Percentiles rank a stretch among this genome's conserved stretches.
Evolutionary conservation across 2,329 filamentous ascomycete genomes (phyloP).

Genomic region (Canariomyces notabilis): DNA sequence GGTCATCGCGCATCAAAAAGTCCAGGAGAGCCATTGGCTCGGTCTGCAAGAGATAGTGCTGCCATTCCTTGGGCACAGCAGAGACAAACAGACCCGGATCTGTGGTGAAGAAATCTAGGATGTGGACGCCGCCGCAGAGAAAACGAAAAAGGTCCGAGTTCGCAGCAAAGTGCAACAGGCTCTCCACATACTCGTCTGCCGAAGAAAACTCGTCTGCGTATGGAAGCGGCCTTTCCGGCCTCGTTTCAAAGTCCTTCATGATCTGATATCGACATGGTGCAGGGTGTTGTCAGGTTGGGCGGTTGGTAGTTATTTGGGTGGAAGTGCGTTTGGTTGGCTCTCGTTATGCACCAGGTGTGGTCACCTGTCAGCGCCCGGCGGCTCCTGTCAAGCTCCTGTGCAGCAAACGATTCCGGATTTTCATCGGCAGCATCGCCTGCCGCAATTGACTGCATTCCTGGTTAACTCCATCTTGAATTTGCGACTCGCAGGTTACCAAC

Average conservation of each 20-base stretch:
- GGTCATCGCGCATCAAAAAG: conserved; percentile 72
- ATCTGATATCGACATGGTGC: conserved; percentile 6
- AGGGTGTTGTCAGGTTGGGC: not conserved
- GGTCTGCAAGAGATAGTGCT: conserved; percentile 65
- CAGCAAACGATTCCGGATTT: conserved; percentile 12
- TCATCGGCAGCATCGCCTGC: conserved; percentile 14
- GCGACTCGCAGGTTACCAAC: conserved; percentile 15
- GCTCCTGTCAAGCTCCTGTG: too few relatives aligned
- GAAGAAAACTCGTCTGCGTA: conserved; percentile 64
- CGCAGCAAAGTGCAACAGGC: conserved; percentile 70
- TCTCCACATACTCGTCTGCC: conserved; percentile 71
- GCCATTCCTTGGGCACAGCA: conserved; percentile 76
- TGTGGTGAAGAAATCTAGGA: conserved; percentile 90
- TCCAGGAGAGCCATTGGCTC: conserved; percentile 74
- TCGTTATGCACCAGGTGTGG: too few relatives aligned
- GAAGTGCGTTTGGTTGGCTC: too few relatives aligned
- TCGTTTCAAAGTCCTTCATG: conserved; percentile 34
- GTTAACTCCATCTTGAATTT: conserved; percentile 7
- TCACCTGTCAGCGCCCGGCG: conserved; percentile 3
- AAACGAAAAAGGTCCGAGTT: conserved; percentile 74
- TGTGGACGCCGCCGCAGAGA: conserved; percentile 94
- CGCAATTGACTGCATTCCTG: conserved; percentile 2
- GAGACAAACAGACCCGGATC: conserved; percentile 76
- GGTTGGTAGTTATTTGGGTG: too few relatives aligned
- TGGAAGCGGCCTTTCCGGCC: conserved; percentile 56